Base-by-base conservation (phyloP, 768 basidiomycete species). In the Rubroboletus satanas region DNA sequence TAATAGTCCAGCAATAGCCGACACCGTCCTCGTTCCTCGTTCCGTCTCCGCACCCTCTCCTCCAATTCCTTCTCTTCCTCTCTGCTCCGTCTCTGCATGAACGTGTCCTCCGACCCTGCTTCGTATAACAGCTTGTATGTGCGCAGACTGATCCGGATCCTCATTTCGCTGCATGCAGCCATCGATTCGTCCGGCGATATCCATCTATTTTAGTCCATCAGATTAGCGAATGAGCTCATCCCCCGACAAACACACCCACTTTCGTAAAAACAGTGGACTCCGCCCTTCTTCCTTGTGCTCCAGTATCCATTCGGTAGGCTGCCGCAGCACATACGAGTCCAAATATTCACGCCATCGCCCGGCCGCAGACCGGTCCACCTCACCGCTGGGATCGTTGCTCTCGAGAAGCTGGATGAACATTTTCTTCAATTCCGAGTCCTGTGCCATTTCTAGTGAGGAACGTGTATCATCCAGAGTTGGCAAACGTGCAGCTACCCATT, bases 261-360 rank as follows among this genome's bases (percentile, higher is more conserved):
- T 79, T 65, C 78, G 78, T 65, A 90, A 71, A 72, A 82, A 87
- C 56, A 81, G 70, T 56, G 59, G 56, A 69, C 73, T 52, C 64
- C 64, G 70, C 72, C 71, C 58, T 57, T 67, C 62, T 55, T 64
- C 65, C 72, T 51, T 65, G 56, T 60, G 63, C 55, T 72, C 73
- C 2, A 81, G 80, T 41, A 80, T 39, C 88, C 88, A 88, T 62
- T 90, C 89, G 12, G 87, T 90, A 7, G 84, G 81, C 57, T 85
- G 75, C 39, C 75, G 78, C 75, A 86, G 78, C 58, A 87, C 83
- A 63, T 84, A 93, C 37, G 84, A 84, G 62, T 84, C 83, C 55
- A 87, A 73, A 62, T 93, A 91, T 66, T 82, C 85, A 46, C 82
- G 73, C 90, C 90, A 92, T 49, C 88, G 83, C 42, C 74, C 76